Conservation (phyloP, 2,329 filamentous ascomycete species). For the Fusarium sp. region DNA sequence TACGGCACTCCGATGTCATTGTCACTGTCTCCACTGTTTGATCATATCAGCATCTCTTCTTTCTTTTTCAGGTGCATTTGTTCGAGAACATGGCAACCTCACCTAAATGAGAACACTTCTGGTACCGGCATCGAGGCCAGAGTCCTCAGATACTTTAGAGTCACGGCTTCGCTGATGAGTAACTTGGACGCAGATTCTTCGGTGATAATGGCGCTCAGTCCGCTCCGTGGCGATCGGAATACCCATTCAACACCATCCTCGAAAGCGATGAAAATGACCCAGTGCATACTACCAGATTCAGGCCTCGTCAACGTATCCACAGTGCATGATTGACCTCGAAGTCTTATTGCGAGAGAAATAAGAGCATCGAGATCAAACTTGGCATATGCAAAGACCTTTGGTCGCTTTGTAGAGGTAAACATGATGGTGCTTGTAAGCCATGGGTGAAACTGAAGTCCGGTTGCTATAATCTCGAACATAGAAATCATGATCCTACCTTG, state of each 20-base stretch:
- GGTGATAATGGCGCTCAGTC: neutral
- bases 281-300: neutral
- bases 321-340: neutral
- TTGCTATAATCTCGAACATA: neutral
- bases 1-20: neutral
- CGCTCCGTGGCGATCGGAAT: neutral
- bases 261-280: neutral
- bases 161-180: neutral
- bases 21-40: accelerated
- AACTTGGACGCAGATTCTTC: neutral
- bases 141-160: neutral
- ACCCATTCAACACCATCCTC: neutral
- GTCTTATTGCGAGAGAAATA: accelerated
- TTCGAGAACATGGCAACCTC: neutral
- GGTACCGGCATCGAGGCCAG: neutral
- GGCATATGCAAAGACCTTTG: neutral
- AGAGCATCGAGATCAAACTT: neutral
- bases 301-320: neutral
- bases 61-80: too few relatives aligned
- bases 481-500: neutral
- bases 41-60: neutral
- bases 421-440: neutral
- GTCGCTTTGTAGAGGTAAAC: neutral
- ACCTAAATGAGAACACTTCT: neutral
- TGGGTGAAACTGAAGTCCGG: neutral